Evolutionary conservation across 2,329 filamentous ascomycete genomes (phyloP).

Genomic region (Fusarium virguliforme): DNA sequence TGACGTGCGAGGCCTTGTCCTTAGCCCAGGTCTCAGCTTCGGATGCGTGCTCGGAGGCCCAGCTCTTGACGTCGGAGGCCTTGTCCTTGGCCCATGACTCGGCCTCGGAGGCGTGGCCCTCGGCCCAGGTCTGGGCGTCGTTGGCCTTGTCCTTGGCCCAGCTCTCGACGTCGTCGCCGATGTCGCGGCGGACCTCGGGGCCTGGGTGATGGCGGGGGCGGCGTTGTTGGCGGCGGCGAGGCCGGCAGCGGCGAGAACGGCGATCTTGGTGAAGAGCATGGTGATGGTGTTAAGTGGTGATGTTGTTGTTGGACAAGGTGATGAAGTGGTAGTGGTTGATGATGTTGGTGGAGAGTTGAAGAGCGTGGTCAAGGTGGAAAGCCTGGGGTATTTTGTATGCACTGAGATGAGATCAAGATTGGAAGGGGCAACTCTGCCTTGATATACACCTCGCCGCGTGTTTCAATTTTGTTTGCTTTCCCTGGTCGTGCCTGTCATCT

Average conservation of each 20-base stretch:
- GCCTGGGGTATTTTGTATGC: slow-evolving; percentile 5
- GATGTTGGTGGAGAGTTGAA: not conserved
- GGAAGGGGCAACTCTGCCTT: slow-evolving; percentile 25
- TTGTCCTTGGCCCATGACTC: slow-evolving; percentile 30
- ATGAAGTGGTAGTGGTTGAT: not conserved
- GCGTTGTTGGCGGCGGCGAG: slow-evolving; percentile 40
- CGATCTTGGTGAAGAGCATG: slow-evolving; percentile 49
- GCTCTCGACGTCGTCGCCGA: slow-evolving; percentile 40
- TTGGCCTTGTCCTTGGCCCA: slow-evolving; percentile 33
- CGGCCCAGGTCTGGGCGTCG: slow-evolving; percentile 28
- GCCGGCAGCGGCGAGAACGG: slow-evolving; percentile 43
- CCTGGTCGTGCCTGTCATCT: not conserved
- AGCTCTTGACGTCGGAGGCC: slow-evolving; percentile 19
- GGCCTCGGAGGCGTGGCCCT: slow-evolving; percentile 27
- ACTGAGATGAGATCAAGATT: slow-evolving; percentile 8
- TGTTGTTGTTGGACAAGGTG: not conserved
- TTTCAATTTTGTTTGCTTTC: slow-evolving; percentile 15
- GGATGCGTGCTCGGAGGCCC: slow-evolving; percentile 26
- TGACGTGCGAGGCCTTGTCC: slow-evolving; percentile 19
- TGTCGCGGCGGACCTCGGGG: slow-evolving; percentile 36
- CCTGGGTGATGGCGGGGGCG: slow-evolving; percentile 33
- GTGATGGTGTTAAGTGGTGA: slow-evolving; percentile 15
- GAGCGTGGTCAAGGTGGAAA: not conserved
- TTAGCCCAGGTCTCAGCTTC: slow-evolving; percentile 20
- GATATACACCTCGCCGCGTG: slow-evolving; percentile 29